A percentile compares a stretch with the other conserved stretches of the same genome.
Evolutionary conservation across 2,329 filamentous ascomycete species (phyloP).

Genomic region (Fusarium miscanthi): DNA sequence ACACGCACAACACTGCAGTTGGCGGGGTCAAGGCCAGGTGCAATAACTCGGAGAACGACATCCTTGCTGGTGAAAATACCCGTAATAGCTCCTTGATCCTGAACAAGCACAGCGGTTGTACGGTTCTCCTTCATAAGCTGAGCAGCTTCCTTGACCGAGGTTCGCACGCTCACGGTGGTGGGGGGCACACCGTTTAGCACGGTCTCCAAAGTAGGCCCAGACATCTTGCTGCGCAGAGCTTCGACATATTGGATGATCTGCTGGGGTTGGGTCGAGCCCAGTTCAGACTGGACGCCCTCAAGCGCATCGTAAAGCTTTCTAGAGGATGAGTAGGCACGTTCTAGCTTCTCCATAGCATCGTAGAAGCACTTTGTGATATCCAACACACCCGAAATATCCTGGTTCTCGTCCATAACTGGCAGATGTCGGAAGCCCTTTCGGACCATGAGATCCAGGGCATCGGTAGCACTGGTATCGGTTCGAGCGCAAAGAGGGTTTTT

Average conservation of each 20-base stretch:
- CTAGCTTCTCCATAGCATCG: conserved; percentile 99
- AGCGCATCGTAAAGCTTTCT: conserved; percentile 96
- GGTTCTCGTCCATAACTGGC: conserved; percentile 99
- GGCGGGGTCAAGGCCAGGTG: conserved; percentile 90
- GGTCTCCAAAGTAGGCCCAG: conserved; percentile 93
- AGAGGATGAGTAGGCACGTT: conserved; percentile 97
- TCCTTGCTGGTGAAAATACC: conserved; percentile 99
- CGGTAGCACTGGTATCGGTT: conserved; percentile 97
- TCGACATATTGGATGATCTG: conserved; percentile 99
- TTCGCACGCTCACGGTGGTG: conserved; percentile 93
- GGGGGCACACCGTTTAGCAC: conserved; percentile 93
- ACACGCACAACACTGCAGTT: conserved; percentile 98
- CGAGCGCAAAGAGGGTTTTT: conserved; percentile 98
- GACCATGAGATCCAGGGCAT: conserved; percentile 97
- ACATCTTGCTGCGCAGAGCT: conserved; percentile 95
- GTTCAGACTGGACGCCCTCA: conserved; percentile 96
- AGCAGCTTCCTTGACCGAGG: conserved; percentile 95
- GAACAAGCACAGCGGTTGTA: conserved; percentile 94
- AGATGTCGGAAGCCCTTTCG: conserved; percentile 97
- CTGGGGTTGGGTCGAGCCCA: conserved; percentile 94
- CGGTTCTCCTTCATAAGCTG: conserved; percentile 98
- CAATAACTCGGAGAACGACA: conserved; percentile 96
- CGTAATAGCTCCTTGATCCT: conserved; percentile 96
- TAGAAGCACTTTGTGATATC: conserved; percentile 99
- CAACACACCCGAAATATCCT: conserved; percentile 96